Conservation (phyloP, 2,329 filamentous ascomycete genomes). For the Pseudocercospora fijiensis region DNA sequence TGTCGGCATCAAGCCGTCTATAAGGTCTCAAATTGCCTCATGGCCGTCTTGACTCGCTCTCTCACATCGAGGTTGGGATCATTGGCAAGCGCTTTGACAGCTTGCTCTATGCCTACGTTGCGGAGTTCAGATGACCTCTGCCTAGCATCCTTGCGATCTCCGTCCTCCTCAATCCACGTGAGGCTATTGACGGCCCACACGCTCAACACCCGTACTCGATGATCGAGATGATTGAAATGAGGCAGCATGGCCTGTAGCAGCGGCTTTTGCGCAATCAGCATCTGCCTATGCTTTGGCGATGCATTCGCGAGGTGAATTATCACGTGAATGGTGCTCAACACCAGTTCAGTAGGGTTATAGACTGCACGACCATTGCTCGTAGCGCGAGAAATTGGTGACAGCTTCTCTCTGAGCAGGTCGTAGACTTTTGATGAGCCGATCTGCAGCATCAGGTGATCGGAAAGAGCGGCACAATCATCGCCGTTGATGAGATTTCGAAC, state of each 20-base stretch:
- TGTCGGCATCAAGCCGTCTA: constrained; percentile 12
- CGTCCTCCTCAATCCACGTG: constrained; percentile 74
- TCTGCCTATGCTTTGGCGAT: constrained; percentile 71
- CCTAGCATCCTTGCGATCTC: constrained; percentile 63
- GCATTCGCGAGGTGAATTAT: constrained; percentile 87
- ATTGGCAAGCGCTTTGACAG: constrained; percentile 32
- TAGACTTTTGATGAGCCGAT: constrained; percentile 78
- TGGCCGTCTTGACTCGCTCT: constrained; percentile 77
- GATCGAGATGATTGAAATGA: constrained; percentile 70
- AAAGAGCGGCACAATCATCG: constrained; percentile 64
- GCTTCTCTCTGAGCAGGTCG: constrained; percentile 74
- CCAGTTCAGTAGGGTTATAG: constrained; percentile 59
- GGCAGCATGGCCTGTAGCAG: constrained; percentile 70
- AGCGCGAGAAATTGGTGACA: constrained; percentile 51
- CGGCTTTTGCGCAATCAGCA: constrained; percentile 73
- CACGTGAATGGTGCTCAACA: constrained; percentile 75
- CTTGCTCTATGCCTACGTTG: constrained; percentile 54
- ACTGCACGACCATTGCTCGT: constrained; percentile 38
- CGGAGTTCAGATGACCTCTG: constrained; percentile 68
- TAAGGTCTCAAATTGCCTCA: constrained; percentile 63
- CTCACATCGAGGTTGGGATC: constrained; percentile 79
- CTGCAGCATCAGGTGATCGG: constrained; percentile 75
- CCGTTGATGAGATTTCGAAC: constrained; percentile 84
- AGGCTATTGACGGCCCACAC: constrained; percentile 86
- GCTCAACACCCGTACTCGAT: constrained; percentile 72